phyloP scores from a whole-genome alignment of 2,329 filamentous ascomycete species.

The Exophiala mesophila region DNA sequence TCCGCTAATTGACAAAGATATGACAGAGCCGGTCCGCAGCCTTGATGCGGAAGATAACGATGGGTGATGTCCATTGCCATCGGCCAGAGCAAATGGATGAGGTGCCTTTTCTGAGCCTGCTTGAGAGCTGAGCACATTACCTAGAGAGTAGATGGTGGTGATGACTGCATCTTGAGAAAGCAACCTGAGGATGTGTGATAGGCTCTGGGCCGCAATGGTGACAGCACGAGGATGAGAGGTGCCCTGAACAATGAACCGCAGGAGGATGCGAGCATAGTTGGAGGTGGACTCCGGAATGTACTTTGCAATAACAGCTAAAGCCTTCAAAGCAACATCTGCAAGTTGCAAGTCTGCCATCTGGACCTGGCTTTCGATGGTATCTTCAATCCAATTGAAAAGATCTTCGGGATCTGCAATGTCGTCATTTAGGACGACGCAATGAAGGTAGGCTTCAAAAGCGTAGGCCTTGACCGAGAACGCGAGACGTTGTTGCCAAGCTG shows the following conservation, averaged over 20 bases:
- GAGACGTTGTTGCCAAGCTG: conserved; percentile 78
- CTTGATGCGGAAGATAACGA: conserved; percentile 29
- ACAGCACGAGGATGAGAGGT: conserved; percentile 65
- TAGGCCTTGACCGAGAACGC: conserved; percentile 81
- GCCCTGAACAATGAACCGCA: conserved; percentile 83
- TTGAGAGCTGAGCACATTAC: conserved; percentile 82
- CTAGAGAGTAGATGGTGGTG: conserved; percentile 91
- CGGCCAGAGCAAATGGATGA: conserved; percentile 24
- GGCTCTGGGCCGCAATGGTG: conserved; percentile 71
- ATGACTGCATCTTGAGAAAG: conserved; percentile 91
- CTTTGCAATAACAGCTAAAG: conserved; percentile 74
- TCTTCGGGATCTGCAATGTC: conserved; percentile 73
- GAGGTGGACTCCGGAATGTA: conserved; percentile 68
- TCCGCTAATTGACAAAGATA: conserved; percentile 69
- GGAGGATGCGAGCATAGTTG: conserved; percentile 70
- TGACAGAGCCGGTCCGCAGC: conserved; percentile 65
- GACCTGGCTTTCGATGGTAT: conserved; percentile 68
- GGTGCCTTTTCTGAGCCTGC: conserved; percentile 46
- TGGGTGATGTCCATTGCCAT: conserved; percentile 26
- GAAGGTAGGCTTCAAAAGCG: conserved; percentile 76
- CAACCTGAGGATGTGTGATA: conserved; percentile 74
- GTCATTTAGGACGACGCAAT: conserved; percentile 77
- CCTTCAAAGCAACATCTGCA: conserved; percentile 72
- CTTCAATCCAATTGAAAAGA: conserved; percentile 80
- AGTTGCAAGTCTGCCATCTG: conserved; percentile 79